Evolutionary conservation across 176 grass and related monocot genomes (phyloP).

Genomic region (Elymus sibiricus): DNA sequence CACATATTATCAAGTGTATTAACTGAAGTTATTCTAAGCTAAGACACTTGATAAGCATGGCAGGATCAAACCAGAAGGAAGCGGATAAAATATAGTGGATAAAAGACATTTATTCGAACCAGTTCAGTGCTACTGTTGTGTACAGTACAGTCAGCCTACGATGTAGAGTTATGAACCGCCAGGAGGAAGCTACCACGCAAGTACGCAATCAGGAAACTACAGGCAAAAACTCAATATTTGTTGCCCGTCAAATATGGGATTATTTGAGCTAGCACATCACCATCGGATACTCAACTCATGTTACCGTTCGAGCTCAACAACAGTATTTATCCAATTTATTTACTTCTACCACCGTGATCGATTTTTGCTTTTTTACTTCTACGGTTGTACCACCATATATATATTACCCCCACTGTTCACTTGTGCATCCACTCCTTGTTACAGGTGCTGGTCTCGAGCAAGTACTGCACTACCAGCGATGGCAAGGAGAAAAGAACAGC

Average conservation of each 20-base stretch:
- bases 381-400: no score
- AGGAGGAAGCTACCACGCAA: background rate
- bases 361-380: no score
- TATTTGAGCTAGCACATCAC: background rate
- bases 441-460: background rate
- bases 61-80: no score
- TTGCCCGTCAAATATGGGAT: background rate
- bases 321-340: background rate
- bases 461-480: background rate
- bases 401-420: background rate
- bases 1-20: background rate
- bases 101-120: background rate
- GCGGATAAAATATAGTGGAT: background rate
- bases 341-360: background rate
- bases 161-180: background rate
- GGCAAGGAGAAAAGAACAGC: background rate
- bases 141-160: background rate
- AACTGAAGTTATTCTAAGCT: background rate
- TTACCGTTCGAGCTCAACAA: background rate
- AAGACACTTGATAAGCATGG: background rate
- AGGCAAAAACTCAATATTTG: background rate
- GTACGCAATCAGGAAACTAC: constrained; percentile 10
- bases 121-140: background rate
- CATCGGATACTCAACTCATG: background rate
- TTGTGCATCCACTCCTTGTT: background rate